These are phyloP conservation scores for Lotmaria passim DNA, from an alignment of 208 protist genomes.

Conservation along the genomic window DNA sequence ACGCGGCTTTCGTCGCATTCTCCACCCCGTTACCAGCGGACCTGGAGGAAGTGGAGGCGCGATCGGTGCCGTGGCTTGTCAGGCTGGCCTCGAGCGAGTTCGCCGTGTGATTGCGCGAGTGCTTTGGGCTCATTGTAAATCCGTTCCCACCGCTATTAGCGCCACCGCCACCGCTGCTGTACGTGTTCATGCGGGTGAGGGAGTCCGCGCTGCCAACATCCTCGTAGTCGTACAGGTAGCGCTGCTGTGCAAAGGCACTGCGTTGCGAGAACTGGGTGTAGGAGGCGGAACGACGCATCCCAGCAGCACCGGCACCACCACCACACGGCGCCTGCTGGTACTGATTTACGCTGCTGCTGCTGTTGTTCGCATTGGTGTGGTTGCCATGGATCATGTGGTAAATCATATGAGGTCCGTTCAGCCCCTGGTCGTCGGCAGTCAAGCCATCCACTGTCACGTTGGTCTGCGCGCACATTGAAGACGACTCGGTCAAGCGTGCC, in stretches of 20 bases:
- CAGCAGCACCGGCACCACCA: neutral
- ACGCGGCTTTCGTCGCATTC: neutral
- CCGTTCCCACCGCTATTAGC: neutral
- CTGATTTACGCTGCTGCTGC: neutral
- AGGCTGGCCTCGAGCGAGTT: constrained; percentile 11
- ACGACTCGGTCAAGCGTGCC: neutral
- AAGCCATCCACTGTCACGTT: neutral
- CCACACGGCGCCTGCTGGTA: neutral
- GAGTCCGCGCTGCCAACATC: constrained; percentile 7
- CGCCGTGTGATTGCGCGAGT: constrained; percentile 7
- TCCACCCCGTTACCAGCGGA: neutral
- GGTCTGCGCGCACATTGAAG: neutral
- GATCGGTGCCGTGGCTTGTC: constrained; percentile 11
- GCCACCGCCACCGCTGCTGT: neutral
- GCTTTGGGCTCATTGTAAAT: neutral
- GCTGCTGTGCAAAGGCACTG: neutral
- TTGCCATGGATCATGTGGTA: no score
- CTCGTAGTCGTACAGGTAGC: constrained; percentile 8
- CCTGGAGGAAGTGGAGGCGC: constrained; percentile 5
- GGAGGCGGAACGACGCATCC: neutral
- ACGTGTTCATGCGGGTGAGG: neutral
- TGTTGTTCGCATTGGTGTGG: neutral
- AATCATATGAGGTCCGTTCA: neutral
- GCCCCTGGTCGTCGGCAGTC: constrained; percentile 2
- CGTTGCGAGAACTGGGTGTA: neutral